Base-by-base conservation (phyloP, 805 yeast genomes). In the Wickerhamomyces mucosus region DNA sequence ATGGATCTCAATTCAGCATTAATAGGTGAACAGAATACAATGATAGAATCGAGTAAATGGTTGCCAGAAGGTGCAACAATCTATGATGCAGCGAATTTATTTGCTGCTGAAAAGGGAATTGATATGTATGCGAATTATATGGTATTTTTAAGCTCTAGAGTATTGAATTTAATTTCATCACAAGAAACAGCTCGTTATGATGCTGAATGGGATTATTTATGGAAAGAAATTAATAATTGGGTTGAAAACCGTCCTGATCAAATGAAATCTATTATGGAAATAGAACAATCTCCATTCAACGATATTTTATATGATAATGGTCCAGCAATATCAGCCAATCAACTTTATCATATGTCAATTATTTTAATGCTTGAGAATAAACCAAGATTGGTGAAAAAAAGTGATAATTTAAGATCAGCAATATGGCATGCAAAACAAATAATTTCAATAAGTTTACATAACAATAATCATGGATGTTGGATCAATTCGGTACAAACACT, bases 161-260 rank as follows among this genome's bases (percentile, higher is more conserved):
- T 60, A 6, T 35, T 61, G 32, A 53, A 58, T 20, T 35, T 65
- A 36, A 46, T 61, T 9, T 40, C 56, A 15, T 41, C 46, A 20
- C 50, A 43, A 6, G 41, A 41, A 8, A 18, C 21, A 12, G 27
- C 31, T 6, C 44, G 46, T 15, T 64, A 58, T 38, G 62, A 60
- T 24, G 40, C 41, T 12, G 56, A 54, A 23, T 65, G 70, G 69
- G 52, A 52, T 31, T 31, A 38, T 3, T 26, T 64, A 2, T 65
- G 69, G 69, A 45, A 55, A 19, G 62, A 58, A 34, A 36, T 65
- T 16, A 46, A 41, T 22, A 50, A 53, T 15, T 65, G 70, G 70
- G 57, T 53, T 28, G 26, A 34, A 13, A 47, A 54, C 18, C 50
- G 67, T 32, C 59, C 68, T 0, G 43, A 43, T 6, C 47, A 46